Evolutionary conservation across 148 eudicot species (phyloP), one percentile per base, ranked within the genome.

Genomic region (Diospyros lotus): DNA sequence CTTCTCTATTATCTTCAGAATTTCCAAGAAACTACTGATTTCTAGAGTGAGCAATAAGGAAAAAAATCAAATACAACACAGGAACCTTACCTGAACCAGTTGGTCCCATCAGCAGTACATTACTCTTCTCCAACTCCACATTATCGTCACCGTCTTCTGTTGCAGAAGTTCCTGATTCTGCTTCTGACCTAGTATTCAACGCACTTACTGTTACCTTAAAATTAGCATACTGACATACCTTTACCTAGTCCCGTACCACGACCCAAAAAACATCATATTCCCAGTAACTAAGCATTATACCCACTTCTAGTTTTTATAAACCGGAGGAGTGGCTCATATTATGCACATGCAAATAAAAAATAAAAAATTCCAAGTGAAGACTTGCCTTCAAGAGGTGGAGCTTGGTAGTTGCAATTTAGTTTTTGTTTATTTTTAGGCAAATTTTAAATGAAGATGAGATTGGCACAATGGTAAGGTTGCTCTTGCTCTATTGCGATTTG

Each of bases 61-160:
- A 60, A 76, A 28, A 56, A 11, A 54, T 39, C 58, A 64, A 45
- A 45, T 41, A 60, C 45, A 42, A 39, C 39, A 15, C 4, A 43
- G 69, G 58, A 52, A 77, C 52, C 71, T 58, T 82, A 89, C 98
- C 98, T 73, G 96, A 91, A 68, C 98, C 98, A 83, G 98, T 93
- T 77, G 98, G 96, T 56, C 98, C 98, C 94, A 93, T 93, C 81
- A 93, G 71, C 58, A 93, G 82, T 42, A 93, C 92, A 82, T 93
- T 93, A 85, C 98, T 91, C 81, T 93, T 93, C 64, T 93, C 98
- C 68, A 93, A 77, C 66, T 93, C 98, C 60, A 93, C 94, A 69
- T 87, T 83, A 42, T 87, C 86, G 50, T 87, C 96, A 79, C 89
- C 87, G 86, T 86, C 85, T 65, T 80, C 82, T 52, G 77, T 66